Evolutionary conservation across 2,329 filamentous ascomycete genomes (phyloP).

Genomic region (Shiraia bambusicola): DNA sequence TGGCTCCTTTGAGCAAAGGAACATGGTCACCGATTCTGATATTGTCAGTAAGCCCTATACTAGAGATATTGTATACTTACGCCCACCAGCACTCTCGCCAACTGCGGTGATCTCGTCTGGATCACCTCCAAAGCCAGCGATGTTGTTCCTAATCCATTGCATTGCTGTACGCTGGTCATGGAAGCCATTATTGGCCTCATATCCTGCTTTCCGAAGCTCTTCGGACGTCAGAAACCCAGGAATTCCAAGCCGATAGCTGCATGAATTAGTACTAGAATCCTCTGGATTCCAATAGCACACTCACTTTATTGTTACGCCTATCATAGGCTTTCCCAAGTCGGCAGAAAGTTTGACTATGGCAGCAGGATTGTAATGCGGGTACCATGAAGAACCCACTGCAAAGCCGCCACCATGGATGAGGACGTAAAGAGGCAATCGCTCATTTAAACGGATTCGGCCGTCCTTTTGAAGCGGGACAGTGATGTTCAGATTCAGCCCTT

Average conservation of each 20-base stretch:
- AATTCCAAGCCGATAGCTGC: constrained; percentile 36
- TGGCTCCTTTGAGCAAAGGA: constrained; percentile 34
- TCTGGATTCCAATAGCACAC: constrained; percentile 39
- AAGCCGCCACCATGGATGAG: constrained; percentile 59
- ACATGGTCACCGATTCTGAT: constrained; percentile 29
- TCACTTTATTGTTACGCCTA: constrained; percentile 50
- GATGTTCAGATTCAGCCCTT: constrained; percentile 57
- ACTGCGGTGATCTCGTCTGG: constrained; percentile 43
- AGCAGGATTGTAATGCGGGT: constrained; percentile 54
- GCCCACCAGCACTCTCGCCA: constrained; percentile 54
- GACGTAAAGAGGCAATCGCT: constrained; percentile 53
- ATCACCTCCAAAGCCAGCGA: constrained; percentile 44
- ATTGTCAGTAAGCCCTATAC: constrained; percentile 1
- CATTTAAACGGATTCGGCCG: constrained; percentile 20
- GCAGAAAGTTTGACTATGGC: constrained; percentile 50
- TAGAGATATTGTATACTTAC: constrained; percentile 28
- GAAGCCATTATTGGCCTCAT: constrained; percentile 38
- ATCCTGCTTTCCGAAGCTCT: constrained; percentile 50
- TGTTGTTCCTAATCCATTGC: constrained; percentile 41
- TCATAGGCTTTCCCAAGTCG: constrained; percentile 49
- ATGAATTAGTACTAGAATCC: constrained; percentile 12
- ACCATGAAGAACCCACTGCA: constrained; percentile 53
- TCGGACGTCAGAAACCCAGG: constrained; percentile 48
- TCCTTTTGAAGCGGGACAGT: constrained; percentile 43
- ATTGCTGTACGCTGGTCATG: constrained; percentile 42